Percentiles rank a stretch among this genome's conserved stretches.
Conservation (phyloP, 164 flowering plant species). For the Stephania yunnanensis region DNA sequence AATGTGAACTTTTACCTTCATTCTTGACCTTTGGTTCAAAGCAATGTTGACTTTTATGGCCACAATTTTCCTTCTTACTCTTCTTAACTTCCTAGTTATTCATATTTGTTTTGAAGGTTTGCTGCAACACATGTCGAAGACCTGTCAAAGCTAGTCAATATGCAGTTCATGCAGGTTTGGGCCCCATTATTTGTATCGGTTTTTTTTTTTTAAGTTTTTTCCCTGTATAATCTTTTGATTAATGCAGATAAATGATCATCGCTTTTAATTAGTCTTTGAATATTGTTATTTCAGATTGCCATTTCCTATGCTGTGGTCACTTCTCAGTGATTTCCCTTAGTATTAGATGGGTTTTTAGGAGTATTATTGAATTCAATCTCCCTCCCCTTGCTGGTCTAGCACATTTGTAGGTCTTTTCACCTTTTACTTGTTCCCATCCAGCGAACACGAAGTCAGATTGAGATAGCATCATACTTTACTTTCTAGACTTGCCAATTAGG, state of each 20-base stretch:
- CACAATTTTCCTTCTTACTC: background rate
- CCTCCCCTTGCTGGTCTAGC: background rate
- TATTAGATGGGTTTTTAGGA: background rate
- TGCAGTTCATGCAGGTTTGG: slow-evolving; percentile 76
- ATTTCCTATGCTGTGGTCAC: background rate
- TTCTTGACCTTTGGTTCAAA: background rate
- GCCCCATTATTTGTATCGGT: background rate
- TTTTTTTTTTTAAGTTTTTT: background rate
- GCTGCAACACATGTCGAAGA: slow-evolving; percentile 81
- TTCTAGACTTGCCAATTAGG: background rate
- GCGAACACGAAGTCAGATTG: background rate
- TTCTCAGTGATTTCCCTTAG: background rate
- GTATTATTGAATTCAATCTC: background rate
- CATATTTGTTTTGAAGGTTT: slow-evolving; percentile 41
- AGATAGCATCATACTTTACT: background rate
- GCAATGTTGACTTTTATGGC: background rate
- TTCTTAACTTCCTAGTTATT: slow-evolving; percentile 6
- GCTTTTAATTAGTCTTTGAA: background rate
- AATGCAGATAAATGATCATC: background rate
- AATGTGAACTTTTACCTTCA: background rate
- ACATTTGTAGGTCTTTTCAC: background rate
- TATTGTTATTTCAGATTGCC: background rate
- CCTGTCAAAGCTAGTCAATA: slow-evolving; percentile 78
- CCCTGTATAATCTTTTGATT: background rate
- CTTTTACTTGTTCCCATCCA: background rate